phyloP scores from a whole-genome alignment of 2,329 filamentous ascomycete species.

The Nakataea oryzae region DNA sequence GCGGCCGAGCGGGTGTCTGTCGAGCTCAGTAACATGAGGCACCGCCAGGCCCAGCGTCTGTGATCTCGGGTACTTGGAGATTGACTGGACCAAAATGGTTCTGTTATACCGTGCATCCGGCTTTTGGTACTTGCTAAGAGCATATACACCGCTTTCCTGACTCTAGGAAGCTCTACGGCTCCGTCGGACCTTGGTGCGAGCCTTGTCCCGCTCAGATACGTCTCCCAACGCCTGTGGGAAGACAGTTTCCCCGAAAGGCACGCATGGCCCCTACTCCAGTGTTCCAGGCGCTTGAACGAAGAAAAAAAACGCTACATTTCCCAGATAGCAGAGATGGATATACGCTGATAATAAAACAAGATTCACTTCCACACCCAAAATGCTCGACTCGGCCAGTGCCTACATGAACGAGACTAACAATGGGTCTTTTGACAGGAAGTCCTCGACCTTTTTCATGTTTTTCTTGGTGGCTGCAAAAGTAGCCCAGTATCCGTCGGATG shows the following conservation, averaged over 20 bases:
- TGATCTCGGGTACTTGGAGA: background rate
- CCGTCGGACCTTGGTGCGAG: too few species aligned
- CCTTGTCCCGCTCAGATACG: too few species aligned
- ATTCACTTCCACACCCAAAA: background rate
- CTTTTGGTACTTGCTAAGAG: background rate
- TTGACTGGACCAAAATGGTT: background rate
- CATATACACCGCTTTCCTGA: background rate
- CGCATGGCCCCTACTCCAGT: too few species aligned
- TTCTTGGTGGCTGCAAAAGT: background rate
- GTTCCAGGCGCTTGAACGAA: too few species aligned
- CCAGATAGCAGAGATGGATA: background rate
- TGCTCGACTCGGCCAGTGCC: background rate
- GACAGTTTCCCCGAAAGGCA: too few species aligned
- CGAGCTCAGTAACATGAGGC: background rate
- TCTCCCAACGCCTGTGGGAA: too few species aligned
- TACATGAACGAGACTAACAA: background rate
- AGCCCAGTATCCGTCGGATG: background rate
- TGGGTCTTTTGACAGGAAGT: background rate
- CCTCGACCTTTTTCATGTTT: background rate
- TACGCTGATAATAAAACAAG: background rate
- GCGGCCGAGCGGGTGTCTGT: background rate
- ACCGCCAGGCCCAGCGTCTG: background rate
- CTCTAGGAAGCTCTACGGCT: background rate
- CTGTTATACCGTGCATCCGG: background rate
- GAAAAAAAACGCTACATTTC: background rate